Base-by-base conservation (phyloP, 2,329 filamentous ascomycete species). In the Lithohypha guttulata region DNA sequence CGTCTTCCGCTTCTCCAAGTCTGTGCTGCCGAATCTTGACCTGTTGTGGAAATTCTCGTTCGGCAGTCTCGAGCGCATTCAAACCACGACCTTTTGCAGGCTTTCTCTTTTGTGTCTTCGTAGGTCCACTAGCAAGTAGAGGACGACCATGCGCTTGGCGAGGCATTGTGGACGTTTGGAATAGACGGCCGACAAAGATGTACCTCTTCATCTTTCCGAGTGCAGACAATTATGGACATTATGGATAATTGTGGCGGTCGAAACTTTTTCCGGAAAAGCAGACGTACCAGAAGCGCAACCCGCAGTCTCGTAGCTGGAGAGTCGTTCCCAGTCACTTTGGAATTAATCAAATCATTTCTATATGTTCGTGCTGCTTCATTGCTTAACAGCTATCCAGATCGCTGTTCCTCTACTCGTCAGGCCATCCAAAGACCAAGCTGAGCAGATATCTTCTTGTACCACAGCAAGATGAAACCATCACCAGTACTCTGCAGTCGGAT, bases 1-100 rank as follows among this genome's bases (percentile, higher is more conserved):
- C 71, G 4, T 61, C 65, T 3, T 67, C 62, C 26, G 63, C 62
- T 46, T 73, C 68, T 29, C 77, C 77, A 7, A 81, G 61, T 18
- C 78, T 69, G 57, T 71, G 68, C 43, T 65, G 64, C 46, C 69
- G 66, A 31, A 79, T 62, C 50, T 70, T 73, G 6, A 63, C 44
- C 42, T 64, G 65, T 13, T 71, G 68, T 3, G 71, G 68, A 45
- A 68, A 63, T 46, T 75, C 60, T 44, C 69, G 61, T 44, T 73
- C 69, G n/a, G 79, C 79, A 50, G 79, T 77, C 18, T 78, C 64
- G 47, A 79, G 73, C 15, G 79, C 79, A 57, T 82, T 69, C 25
- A 77, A 63, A 63, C 36, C 66, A 64, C 48, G 61, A 60, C 31
- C 62, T 60, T 42, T 64, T 62, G 3, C 10, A 39, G 59, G 56